Conservation (phyloP, 75 land plant genomes). For the Cryptomeria japonica region DNA sequence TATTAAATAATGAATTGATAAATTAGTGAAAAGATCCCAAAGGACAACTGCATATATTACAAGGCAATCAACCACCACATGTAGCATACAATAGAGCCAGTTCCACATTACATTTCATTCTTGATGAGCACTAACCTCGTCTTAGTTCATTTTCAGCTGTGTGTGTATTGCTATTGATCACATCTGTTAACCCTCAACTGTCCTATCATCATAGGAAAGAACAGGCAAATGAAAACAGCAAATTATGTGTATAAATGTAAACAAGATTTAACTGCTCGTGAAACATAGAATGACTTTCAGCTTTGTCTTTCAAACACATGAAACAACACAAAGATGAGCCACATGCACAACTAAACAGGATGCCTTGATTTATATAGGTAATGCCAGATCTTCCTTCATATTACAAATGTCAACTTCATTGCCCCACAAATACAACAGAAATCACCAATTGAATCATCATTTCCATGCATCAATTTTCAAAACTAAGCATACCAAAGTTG, state of each 20-base stretch:
- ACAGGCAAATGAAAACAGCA: background rate
- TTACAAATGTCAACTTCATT: background rate
- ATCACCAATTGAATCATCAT: background rate
- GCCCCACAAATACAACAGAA: background rate
- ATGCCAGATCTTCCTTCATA: background rate
- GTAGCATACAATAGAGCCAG: background rate
- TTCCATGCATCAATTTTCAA: background rate
- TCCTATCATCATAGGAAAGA: background rate
- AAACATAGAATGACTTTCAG: background rate
- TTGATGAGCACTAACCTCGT: background rate
- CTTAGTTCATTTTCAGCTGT: background rate
- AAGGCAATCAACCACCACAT: background rate
- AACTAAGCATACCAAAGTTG: background rate
- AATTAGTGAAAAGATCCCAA: background rate
- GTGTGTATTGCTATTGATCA: background rate
- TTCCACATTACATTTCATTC: background rate
- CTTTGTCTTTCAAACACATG: background rate
- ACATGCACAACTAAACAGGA: background rate
- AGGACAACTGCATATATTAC: background rate
- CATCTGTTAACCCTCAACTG: background rate
- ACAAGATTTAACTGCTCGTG: background rate
- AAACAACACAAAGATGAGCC: background rate
- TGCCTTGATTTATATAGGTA: slow-evolving; percentile 3
- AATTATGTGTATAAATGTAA: background rate
- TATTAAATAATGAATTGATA: background rate